Evolutionary conservation across 1,284 basidiomycete genomes (phyloP).

Genomic region (Heterobasidion annosum): DNA sequence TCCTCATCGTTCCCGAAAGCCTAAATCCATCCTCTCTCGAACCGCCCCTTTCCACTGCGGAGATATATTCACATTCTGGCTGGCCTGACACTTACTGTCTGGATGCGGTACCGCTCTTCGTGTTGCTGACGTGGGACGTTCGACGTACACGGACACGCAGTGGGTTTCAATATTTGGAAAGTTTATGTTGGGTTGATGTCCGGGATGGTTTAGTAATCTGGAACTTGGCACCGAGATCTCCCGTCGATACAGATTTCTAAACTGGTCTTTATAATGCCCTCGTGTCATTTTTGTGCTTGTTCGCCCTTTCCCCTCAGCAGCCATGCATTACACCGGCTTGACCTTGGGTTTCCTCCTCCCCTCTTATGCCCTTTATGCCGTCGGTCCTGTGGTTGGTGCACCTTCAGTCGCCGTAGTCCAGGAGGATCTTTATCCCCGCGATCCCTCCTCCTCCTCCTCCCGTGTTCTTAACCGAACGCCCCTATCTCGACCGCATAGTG

Average conservation of each 20-base stretch:
- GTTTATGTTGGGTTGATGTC: neutral
- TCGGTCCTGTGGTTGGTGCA: slow-evolving; percentile 15
- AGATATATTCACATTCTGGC: too few species aligned
- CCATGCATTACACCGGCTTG: slow-evolving; percentile 22
- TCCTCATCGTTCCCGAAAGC: too few species aligned
- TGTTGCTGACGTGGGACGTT: neutral
- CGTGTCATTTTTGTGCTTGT: neutral
- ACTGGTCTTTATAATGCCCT: neutral
- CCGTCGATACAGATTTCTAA: neutral
- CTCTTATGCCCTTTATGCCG: slow-evolving; percentile 14
- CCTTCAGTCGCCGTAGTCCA: slow-evolving; percentile 8
- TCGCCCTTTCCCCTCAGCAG: slow-evolving; percentile 2
- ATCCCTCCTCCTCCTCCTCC: slow-evolving; percentile 5
- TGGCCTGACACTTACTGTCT: too few species aligned
- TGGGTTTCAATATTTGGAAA: neutral
- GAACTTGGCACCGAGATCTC: slow-evolving; percentile 1
- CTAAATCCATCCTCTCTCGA: too few species aligned
- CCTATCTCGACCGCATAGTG: neutral
- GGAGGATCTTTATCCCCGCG: slow-evolving; percentile 8
- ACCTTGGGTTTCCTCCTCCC: slow-evolving; percentile 22
- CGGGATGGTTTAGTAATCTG: neutral
- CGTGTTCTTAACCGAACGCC: neutral
- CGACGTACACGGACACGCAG: neutral
- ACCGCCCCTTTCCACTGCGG: too few species aligned
- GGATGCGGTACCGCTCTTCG: too few species aligned